A percentile compares a stretch with the other conserved stretches of the same genome.
Evolutionary conservation across 352 stramenopile genomes (phyloP).

Genomic region (Albugo laibachii): DNA sequence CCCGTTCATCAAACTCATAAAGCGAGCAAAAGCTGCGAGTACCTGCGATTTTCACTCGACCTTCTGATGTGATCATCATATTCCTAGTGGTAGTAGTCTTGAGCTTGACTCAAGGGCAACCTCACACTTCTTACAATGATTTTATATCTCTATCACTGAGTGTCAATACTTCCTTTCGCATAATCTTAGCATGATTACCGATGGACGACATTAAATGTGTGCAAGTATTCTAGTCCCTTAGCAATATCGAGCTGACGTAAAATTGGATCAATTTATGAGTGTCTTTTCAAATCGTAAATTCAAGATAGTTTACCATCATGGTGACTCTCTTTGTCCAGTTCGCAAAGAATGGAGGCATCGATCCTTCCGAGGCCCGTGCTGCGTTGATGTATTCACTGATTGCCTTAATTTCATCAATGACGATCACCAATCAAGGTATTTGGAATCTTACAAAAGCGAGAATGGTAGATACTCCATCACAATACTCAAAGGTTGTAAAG

Average conservation of each 20-base stretch:
- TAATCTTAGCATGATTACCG: constrained; percentile 11
- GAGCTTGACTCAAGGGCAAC: neutral
- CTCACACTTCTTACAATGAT: constrained; percentile 32
- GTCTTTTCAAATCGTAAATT: no score
- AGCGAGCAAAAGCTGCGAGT: neutral
- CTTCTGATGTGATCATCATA: constrained; percentile 46
- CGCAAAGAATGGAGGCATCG: constrained; percentile 33
- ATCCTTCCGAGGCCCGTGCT: constrained; percentile 23
- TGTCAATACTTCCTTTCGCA: neutral
- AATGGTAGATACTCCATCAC: constrained; percentile 62
- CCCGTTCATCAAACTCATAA: neutral
- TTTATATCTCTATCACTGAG: constrained; percentile 32
- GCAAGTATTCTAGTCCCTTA: constrained; percentile 46
- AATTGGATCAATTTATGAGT: no score
- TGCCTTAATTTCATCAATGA: neutral
- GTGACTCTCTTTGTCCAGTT: constrained; percentile 60
- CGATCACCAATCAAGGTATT: neutral
- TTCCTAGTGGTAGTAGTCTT: constrained; percentile 18
- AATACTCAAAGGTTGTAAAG: constrained; percentile 28
- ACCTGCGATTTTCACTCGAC: constrained; percentile 51
- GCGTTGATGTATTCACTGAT: constrained; percentile 56
- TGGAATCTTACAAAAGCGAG: constrained; percentile 38
- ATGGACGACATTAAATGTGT: constrained; percentile 69
- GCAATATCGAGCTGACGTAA: constrained; percentile 31
- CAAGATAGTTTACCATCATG: constrained; percentile 32